These are phyloP conservation scores for Apiospora rasikravindrae DNA, from an alignment of 2,329 filamentous ascomycete species.

Conservation along the genomic window DNA sequence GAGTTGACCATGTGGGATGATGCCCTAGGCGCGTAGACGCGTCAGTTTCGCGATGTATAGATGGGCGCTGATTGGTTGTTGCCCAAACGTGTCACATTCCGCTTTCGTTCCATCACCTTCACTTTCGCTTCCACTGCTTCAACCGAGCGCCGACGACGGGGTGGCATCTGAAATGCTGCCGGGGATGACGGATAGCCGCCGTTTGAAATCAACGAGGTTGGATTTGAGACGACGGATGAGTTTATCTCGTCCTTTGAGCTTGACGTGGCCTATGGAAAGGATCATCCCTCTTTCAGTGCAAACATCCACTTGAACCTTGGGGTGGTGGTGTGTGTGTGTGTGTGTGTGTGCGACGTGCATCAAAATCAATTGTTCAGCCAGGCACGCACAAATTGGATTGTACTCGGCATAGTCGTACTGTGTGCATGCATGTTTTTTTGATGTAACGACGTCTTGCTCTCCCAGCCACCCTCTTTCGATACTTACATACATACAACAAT, in stretches of 20 bases:
- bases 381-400: neutral
- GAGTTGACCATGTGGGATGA: neutral
- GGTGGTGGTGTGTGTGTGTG: too few species aligned
- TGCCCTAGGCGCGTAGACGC: neutral
- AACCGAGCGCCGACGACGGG: neutral
- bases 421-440: neutral
- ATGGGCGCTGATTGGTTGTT: neutral
- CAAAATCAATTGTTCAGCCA: neutral
- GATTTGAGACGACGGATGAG: slow-evolving; percentile 4
- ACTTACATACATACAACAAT: too few species aligned
- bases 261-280: neutral
- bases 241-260: neutral
- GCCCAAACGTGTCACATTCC: neutral
- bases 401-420: neutral
- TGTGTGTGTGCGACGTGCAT: neutral
- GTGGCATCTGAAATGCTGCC: neutral
- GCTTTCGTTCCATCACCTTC: neutral
- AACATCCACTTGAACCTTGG: neutral
- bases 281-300: neutral
- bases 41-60: neutral
- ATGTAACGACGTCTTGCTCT: neutral
- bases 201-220: slow-evolving; percentile 9
- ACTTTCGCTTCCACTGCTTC: neutral
- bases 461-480: slow-evolving; percentile 11
- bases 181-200: slow-evolving; percentile 8